Base-by-base conservation (phyloP, 768 basidiomycete genomes). In the Austroboletus eburneus region DNA sequence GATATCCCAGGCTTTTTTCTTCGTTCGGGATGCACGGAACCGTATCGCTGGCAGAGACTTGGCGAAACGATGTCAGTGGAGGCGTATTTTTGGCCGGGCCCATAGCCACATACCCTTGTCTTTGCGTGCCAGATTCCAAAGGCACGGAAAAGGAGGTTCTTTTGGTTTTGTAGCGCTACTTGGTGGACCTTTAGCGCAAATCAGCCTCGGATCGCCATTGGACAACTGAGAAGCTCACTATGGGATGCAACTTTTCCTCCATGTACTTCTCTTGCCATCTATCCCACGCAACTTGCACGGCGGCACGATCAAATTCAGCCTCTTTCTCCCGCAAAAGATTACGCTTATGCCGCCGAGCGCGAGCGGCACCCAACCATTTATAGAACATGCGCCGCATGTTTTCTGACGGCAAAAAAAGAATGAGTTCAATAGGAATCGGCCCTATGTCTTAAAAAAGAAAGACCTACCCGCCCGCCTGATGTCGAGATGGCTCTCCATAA, bases 401-500 rank as follows among this genome's bases (percentile, higher is more conserved):
- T 62, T 91, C 89, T 91, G 27, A 7, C 56, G 27, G 40, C 9
- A 40, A 16, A 20, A 18, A 14, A 40, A 39, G 12, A 39, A 12
- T 14, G 18, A 34, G 13, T 37, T 24, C 46, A 45, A 23, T 23
- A 33, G 48, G n/a, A 27, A 45, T 46, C 12, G 27, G 25, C 16
- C 12, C 29, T 37, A n/a, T 9, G 10, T 39, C 16, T 40, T 5
- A 21, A 30, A 18, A 45, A 37, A 36, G 21, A 42, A 48, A 30
- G 25, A 49, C 66, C 30, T 57, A 81, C 90, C 90, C 74, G 90
- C 87, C 36, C 77, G 77, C 64, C 87, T 89, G 37, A 92, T 81
- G 50, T 85, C 76, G 46, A 83, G 77, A 63, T 89, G 87, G 58
- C 87, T 91, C 58, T 89, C 83, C 77, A 92, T 80, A n/a, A 93